These are phyloP conservation scores for Gossypium ekmanianum DNA, from an alignment of 345 rosid genomes.

Conservation along the genomic window DNA sequence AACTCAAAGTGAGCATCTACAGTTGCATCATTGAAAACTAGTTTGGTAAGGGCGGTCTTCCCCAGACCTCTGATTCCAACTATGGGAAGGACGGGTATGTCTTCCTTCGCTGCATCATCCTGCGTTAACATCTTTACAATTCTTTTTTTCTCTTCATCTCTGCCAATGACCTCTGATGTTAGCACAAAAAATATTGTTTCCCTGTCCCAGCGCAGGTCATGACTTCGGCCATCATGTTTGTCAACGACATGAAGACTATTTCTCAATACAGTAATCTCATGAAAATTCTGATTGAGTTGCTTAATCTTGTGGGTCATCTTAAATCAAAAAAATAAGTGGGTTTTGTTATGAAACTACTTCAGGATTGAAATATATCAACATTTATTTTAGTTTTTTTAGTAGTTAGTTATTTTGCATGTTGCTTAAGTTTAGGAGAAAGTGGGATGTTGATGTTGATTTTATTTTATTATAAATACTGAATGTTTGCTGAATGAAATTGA, in stretches of 20 bases:
- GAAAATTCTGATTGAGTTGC: neutral
- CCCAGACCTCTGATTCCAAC: slow-evolving; percentile 15
- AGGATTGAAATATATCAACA: no score
- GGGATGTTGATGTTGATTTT: no score
- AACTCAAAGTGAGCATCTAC: neutral
- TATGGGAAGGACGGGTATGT: no score
- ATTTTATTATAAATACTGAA: no score
- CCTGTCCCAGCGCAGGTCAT: neutral
- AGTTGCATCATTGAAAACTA: slow-evolving; percentile 16
- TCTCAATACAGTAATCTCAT: neutral
- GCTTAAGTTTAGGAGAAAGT: no score
- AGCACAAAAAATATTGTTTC: neutral
- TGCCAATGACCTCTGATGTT: neutral
- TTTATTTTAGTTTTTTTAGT: no score
- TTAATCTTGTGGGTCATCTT: neutral
- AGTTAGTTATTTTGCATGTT: no score
- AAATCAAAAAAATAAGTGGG: no score
- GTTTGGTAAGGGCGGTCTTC: slow-evolving; percentile 24
- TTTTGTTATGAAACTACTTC: neutral
- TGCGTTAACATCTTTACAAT: neutral
- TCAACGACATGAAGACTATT: slow-evolving; percentile 7
- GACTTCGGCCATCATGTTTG: slow-evolving; percentile 9
- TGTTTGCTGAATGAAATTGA: no score
- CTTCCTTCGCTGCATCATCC: no score
- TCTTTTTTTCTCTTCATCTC: neutral